phyloP scores from a whole-genome alignment of 1,284 basidiomycete genomes.

The Flammula alnicola region DNA sequence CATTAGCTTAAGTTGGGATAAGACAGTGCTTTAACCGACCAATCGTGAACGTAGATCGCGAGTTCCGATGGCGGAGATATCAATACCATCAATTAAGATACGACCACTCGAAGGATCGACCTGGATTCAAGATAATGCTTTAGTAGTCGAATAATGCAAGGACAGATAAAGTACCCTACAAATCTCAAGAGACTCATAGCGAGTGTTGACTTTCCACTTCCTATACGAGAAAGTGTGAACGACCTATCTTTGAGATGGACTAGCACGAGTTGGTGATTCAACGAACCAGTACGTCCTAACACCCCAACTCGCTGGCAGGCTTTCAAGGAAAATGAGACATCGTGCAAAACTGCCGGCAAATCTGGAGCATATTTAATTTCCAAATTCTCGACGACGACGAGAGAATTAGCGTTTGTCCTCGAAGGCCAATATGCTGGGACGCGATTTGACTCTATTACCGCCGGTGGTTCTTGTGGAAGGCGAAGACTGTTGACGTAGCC shows the following conservation, averaged over 20 bases:
- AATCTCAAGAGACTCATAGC: constrained; percentile 90
- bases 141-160: background rate
- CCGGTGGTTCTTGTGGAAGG: constrained; percentile 83
- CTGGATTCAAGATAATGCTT: constrained; percentile 32
- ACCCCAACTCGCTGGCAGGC: constrained; percentile 74
- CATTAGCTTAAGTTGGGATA: background rate
- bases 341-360: constrained; percentile 81
- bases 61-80: constrained; percentile 87
- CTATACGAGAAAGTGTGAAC: constrained; percentile 23
- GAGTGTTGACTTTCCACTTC: constrained; percentile 80
- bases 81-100: constrained; percentile 88
- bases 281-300: constrained; percentile 71
- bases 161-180: constrained; percentile 45
- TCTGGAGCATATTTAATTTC: constrained; percentile 85
- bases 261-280: too few relatives aligned
- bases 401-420: constrained; percentile 54
- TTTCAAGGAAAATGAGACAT: constrained; percentile 69
- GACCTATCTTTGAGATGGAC: constrained; percentile 12
- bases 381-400: constrained; percentile 73
- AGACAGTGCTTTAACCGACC: constrained; percentile 42
- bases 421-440: constrained; percentile 90
- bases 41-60: constrained; percentile 81
- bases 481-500: constrained; percentile 55
- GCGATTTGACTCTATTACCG: constrained; percentile 66
- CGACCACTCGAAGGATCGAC: constrained; percentile 80